These are phyloP conservation scores for Vigna radiata DNA, from an alignment of 306 rosid genomes.

Conservation along the genomic window DNA sequence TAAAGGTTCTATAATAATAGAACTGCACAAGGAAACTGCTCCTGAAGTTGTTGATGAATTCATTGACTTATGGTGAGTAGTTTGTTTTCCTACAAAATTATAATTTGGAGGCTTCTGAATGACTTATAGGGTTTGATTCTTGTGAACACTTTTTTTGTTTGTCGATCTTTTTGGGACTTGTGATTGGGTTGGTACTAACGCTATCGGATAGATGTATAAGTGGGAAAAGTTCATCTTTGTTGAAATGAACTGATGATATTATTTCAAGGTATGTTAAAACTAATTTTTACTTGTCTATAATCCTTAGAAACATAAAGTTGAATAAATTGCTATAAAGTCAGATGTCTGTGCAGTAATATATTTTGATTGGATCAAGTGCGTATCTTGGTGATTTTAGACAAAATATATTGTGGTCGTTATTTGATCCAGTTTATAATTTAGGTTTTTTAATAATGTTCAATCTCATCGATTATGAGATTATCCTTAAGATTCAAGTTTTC, in stretches of 20 bases:
- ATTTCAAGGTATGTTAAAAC: conserved; percentile 17
- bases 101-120: conserved; percentile 26
- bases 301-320: background rate
- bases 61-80: conserved; percentile 92
- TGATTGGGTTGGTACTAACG: conserved; percentile 16
- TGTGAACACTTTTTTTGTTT: conserved; percentile 5
- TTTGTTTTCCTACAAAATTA: conserved; percentile 11
- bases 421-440: background rate
- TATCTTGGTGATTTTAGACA: background rate
- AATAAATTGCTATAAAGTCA: conserved; percentile 20
- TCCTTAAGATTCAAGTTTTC: conserved; percentile 20
- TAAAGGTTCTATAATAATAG: conserved; percentile 75
- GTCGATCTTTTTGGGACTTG: conserved; percentile 22
- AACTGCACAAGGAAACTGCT: conserved; percentile 84
- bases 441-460: background rate
- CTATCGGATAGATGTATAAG: background rate
- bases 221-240: background rate
- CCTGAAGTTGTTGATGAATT: conserved; percentile 98
- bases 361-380: background rate
- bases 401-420: conserved; percentile 24
- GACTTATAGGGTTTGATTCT: conserved; percentile 24
- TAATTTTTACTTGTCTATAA: background rate
- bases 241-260: background rate
- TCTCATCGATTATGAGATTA: background rate
- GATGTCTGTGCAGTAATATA: background rate